These are phyloP conservation scores for Solanum hybrid DNA, from an alignment of 305 asterid genomes.

Conservation along the genomic window DNA sequence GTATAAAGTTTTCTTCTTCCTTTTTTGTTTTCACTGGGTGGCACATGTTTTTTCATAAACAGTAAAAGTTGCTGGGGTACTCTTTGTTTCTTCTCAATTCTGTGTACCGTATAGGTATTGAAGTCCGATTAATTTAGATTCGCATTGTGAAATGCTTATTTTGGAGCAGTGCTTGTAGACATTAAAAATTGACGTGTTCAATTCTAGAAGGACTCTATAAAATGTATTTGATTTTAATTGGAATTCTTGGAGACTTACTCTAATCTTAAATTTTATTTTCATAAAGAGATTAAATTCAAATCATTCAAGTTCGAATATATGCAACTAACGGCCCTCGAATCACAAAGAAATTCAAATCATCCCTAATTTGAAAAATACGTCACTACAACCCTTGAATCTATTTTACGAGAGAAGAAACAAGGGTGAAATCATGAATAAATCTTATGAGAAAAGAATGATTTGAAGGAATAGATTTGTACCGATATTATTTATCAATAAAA, in stretches of 20 bases:
- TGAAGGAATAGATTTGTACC: no score
- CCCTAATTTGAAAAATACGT: not conserved
- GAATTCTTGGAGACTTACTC: no score
- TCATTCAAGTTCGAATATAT: no score
- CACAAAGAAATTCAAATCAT: not conserved
- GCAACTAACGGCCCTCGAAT: not conserved
- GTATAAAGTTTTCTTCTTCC: not conserved
- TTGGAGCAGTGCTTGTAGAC: not conserved
- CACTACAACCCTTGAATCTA: no score
- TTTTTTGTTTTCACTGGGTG: not conserved
- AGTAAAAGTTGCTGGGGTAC: not conserved
- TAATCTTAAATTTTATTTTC: no score
- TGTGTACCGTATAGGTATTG: no score
- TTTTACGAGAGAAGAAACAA: not conserved
- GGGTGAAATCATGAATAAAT: not conserved
- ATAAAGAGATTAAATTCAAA: not conserved
- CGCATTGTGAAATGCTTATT: not conserved
- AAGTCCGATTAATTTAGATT: no score
- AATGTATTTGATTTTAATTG: not conserved
- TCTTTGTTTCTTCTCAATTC: not conserved
- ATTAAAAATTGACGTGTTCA: not conserved
- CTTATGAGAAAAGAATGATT: not conserved
- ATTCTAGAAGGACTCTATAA: not conserved
- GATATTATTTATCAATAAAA: no score
- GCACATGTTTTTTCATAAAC: not conserved